Evolutionary conservation across 805 yeast species (phyloP), one percentile per base, ranked within the genome.

Genomic region (Zygotorulaspora chibaensis): DNA sequence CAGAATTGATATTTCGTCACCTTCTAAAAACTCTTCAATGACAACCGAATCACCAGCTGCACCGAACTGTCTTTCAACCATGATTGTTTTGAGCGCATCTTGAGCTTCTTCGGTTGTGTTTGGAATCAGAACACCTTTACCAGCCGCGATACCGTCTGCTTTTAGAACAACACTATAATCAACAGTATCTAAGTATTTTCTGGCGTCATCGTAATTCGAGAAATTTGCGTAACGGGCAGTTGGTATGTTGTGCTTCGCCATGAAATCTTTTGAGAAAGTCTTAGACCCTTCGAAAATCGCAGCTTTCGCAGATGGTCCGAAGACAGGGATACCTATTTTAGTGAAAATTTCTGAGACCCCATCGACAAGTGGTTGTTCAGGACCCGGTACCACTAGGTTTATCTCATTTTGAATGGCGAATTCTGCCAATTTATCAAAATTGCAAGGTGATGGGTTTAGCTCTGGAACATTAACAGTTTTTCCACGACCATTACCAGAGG

Each of bases 71-170:
- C 78, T 84, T 59, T 80, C 86, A 41, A 87, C 83, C 98, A 93
- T 95, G 54, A 93, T 84, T 63, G 83, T 87, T 54, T 83, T 79
- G 59, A 93, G 75, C 17, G 95, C 97, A 12, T 73, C 81, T 50
- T 79, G 70, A 2, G 98, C 98, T 72, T 93, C 98, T 53, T 84
- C 79, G 57, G 81, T 83, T 48, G 79, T 76, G 45, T 80, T 75
- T 46, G 99, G 99, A 59, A 93, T 90, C 67, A 93, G 72, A 15
- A 93, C 99, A 59, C 99, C 99, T 69, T 93, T 93, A 54, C 99
- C 99, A 28, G 95, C 99, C 44, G 99, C 99, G 56, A 93, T 80
- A 47, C 99, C 99, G 46, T 91, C 89, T 16, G 99, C 99, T 72
- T 93, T 93, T 66, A 93, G 82, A 35, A 93, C 99, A 33, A 93